A percentile compares a stretch with the other conserved stretches of the same genome.
Conservation (phyloP, 1,139 yeast genomes). For the Scheffersomyces titani region DNA sequence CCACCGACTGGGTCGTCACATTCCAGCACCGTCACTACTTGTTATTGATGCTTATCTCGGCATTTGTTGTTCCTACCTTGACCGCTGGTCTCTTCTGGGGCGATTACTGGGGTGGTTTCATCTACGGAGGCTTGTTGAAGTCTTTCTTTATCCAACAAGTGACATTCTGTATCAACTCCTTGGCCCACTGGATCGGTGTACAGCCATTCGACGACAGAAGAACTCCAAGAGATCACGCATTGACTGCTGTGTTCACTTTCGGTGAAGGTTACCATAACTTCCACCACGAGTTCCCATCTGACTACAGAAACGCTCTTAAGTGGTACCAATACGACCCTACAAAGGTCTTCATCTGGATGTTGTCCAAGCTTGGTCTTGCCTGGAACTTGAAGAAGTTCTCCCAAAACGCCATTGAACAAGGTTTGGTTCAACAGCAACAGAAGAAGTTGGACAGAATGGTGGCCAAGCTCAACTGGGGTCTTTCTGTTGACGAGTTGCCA, state of each 20-base stretch:
- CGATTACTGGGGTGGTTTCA: slow-evolving; percentile 89
- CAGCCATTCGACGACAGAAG: slow-evolving; percentile 98
- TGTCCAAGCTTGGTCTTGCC: slow-evolving; percentile 82
- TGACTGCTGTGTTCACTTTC: slow-evolving; percentile 92
- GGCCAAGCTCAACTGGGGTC: slow-evolving; percentile 87
- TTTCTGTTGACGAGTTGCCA: slow-evolving; percentile 79
- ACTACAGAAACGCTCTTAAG: slow-evolving; percentile 94
- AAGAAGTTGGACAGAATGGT: slow-evolving; percentile 88
- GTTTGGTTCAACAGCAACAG: slow-evolving; percentile 84
- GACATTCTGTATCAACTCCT: slow-evolving; percentile 96
- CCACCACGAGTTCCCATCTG: slow-evolving; percentile 99
- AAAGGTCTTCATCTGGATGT: slow-evolving; percentile 69
- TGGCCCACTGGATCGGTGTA: slow-evolving; percentile 97
- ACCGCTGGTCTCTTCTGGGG: slow-evolving; percentile 82
- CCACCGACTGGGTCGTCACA: slow-evolving; percentile 86
- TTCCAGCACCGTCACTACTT: slow-evolving; percentile 94
- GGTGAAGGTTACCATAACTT: slow-evolving; percentile 99
- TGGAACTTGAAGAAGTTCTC: slow-evolving; percentile 91
- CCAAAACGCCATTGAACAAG: slow-evolving; percentile 95
- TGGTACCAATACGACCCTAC: slow-evolving; percentile 99
- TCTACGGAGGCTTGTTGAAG: slow-evolving; percentile 88
- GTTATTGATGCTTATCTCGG: slow-evolving; percentile 62
- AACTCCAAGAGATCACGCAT: slow-evolving; percentile 93
- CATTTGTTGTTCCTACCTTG: slow-evolving; percentile 72
- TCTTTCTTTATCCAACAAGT: slow-evolving; percentile 91